These are phyloP conservation scores for Phytophthora ohioensis DNA, from an alignment of 352 stramenopile genomes.

Conservation along the genomic window DNA sequence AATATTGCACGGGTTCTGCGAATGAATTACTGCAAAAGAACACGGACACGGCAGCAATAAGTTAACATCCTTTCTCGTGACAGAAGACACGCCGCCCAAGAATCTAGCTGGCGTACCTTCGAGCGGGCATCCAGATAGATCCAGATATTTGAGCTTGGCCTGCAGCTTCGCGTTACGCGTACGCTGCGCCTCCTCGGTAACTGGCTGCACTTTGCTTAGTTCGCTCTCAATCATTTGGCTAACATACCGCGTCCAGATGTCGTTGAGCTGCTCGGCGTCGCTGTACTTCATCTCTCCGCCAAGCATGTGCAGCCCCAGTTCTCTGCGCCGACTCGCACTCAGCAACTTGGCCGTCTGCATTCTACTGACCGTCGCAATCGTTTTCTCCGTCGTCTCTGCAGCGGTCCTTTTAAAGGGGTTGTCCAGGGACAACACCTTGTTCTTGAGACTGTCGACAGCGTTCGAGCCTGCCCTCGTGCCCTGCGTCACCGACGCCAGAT, in stretches of 20 bases:
- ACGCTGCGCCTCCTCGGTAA: slow-evolving; percentile 31
- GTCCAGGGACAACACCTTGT: slow-evolving; percentile 83
- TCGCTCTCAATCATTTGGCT: slow-evolving; percentile 61
- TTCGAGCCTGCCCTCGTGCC: slow-evolving; percentile 22
- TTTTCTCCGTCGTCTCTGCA: slow-evolving; percentile 37
- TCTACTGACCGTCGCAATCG: slow-evolving; percentile 35
- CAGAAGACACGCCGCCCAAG: background rate
- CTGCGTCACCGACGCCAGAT: slow-evolving; percentile 45
- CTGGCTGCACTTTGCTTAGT: slow-evolving; percentile 34
- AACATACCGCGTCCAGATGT: slow-evolving; percentile 74
- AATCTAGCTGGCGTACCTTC: slow-evolving; percentile 49
- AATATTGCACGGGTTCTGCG: slow-evolving; percentile 65
- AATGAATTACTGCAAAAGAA: slow-evolving; percentile 54
- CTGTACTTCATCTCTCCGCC: slow-evolving; percentile 57
- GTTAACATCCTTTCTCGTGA: background rate
- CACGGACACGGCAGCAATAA: slow-evolving; percentile 2
- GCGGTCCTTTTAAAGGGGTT: slow-evolving; percentile 68
- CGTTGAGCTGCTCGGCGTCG: slow-evolving; percentile 67
- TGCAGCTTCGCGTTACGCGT: slow-evolving; percentile 44
- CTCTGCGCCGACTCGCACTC: slow-evolving; percentile 66
- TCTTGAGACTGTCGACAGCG: slow-evolving; percentile 69
- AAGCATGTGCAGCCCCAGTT: slow-evolving; percentile 65
- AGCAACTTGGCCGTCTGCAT: slow-evolving; percentile 67
- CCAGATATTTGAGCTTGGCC: slow-evolving; percentile 64
- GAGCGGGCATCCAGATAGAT: slow-evolving; percentile 74